phyloP scores from a whole-genome alignment of 2,329 filamentous ascomycete genomes.

The Sphaerulina vaccinii region DNA sequence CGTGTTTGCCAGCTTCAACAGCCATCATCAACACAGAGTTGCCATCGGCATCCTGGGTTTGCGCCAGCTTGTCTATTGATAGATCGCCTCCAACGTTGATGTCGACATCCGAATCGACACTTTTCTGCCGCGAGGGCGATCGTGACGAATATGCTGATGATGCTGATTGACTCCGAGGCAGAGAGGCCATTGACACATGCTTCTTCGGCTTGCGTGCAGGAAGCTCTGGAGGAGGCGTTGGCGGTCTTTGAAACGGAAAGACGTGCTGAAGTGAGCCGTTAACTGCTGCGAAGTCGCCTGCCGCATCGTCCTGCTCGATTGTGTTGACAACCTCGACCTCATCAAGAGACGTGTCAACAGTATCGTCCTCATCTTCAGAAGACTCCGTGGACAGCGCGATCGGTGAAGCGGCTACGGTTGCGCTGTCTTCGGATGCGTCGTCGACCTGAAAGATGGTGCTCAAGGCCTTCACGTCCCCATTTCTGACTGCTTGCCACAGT shows the following conservation, averaged over 20 bases:
- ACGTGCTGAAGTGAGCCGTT: conserved; percentile 69
- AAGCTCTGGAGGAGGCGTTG: conserved; percentile 46
- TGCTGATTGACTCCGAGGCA: conserved; percentile 73
- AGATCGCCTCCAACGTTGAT: conserved; percentile 75
- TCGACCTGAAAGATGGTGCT: conserved; percentile 74
- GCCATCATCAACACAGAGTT: conserved; percentile 72
- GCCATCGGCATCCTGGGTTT: conserved; percentile 67
- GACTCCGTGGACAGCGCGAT: conserved; percentile 22
- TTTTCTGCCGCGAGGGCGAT: conserved; percentile 75
- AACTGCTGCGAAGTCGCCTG: conserved; percentile 35
- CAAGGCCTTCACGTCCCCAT: conserved; percentile 73
- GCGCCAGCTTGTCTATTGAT: conserved; percentile 73
- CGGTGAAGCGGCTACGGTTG: conserved; percentile 22
- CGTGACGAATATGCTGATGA: conserved; percentile 71
- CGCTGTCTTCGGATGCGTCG: conserved; percentile 18
- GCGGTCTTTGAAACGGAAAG: conserved; percentile 78
- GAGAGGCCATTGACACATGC: conserved; percentile 78
- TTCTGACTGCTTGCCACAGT: conserved; percentile 81
- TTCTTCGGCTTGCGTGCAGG: conserved; percentile 63
- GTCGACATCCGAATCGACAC: conserved; percentile 65
- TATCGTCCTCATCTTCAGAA: conserved; percentile 24
- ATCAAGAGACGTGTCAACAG: conserved; percentile 9
- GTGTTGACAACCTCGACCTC: no score
- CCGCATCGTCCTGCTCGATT: no score
- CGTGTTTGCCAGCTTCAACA: conserved; percentile 60